These are phyloP conservation scores for Acephala macrosclerotiorum DNA, from an alignment of 2,329 filamentous ascomycete species.

Conservation along the genomic window DNA sequence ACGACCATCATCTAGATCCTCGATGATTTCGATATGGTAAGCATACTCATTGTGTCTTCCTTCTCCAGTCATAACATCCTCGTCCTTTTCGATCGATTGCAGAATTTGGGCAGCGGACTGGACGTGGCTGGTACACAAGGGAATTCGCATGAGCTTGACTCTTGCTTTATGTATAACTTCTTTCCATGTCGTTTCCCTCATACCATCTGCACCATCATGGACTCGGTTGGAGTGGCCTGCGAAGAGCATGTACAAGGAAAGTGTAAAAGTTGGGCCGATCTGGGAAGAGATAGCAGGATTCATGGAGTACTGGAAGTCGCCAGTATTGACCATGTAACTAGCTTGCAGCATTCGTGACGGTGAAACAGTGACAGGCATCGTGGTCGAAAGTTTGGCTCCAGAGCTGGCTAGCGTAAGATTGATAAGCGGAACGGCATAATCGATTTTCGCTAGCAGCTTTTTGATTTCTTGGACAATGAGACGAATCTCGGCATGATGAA, in stretches of 20 bases:
- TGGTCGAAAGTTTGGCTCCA: conserved; percentile 83
- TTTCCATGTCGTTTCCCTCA: conserved; percentile 76
- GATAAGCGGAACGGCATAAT: conserved; percentile 89
- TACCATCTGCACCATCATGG: conserved; percentile 40
- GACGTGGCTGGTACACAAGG: conserved; percentile 29
- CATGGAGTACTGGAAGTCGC: conserved; percentile 82
- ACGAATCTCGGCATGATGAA: conserved; percentile 70
- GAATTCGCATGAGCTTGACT: conserved; percentile 67
- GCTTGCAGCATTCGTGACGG: conserved; percentile 91
- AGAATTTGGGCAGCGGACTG: conserved; percentile 12
- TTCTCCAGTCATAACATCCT: conserved; percentile 36
- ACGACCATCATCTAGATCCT: conserved; percentile 75
- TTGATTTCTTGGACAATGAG: conserved; percentile 79
- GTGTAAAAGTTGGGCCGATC: conserved; percentile 83
- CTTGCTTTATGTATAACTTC: conserved; percentile 94
- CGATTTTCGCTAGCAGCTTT: conserved; percentile 77
- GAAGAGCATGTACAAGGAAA: conserved; percentile 97
- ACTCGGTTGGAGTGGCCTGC: conserved; percentile 71
- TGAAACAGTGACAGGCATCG: conserved; percentile 82
- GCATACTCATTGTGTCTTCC: conserved; percentile 61
- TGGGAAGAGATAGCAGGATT: conserved; percentile 72
- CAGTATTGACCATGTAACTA: conserved; percentile 87
- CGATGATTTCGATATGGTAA: conserved; percentile 73
- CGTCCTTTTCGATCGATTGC: conserved; percentile 43
- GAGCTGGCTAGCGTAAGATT: conserved; percentile 95